phyloP scores from a whole-genome alignment of 192 early-diverging fungal species.

The Allomyces javanicus region DNA sequence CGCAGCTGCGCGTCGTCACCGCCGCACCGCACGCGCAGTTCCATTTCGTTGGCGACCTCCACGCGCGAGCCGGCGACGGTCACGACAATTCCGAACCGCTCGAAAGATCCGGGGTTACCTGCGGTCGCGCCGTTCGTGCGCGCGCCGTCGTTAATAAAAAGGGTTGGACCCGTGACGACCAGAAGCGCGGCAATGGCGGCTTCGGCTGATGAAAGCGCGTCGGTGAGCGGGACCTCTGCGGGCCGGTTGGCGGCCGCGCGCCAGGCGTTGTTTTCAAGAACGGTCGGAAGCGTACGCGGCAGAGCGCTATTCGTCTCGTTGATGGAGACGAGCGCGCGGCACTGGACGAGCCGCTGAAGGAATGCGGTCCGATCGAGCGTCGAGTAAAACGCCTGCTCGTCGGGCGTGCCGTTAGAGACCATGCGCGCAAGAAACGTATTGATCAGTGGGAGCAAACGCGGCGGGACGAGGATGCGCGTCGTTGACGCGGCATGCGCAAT shows the following conservation, averaged over 20 bases:
- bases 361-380: slow-evolving; percentile 3
- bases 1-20: too few relatives aligned
- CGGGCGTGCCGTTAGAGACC: neutral
- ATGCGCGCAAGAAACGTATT: slow-evolving; percentile 7
- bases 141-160: slow-evolving; percentile 14
- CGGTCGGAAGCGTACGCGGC: neutral
- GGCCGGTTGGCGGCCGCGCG: neutral
- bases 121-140: slow-evolving; percentile 3
- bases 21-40: neutral
- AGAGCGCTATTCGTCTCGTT: slow-evolving; percentile 5
- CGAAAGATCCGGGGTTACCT: neutral
- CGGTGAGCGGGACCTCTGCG: slow-evolving; percentile 3
- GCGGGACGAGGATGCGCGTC: slow-evolving; percentile 10
- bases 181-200: slow-evolving; percentile 12
- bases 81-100: slow-evolving; percentile 6
- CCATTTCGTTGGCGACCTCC: slow-evolving; percentile 10
- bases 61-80: slow-evolving; percentile 14
- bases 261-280: neutral
- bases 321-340: slow-evolving; percentile 13
- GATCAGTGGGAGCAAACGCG: slow-evolving; percentile 1
- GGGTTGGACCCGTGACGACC: slow-evolving; percentile 6
- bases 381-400: slow-evolving; percentile 7
- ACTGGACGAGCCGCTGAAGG: slow-evolving; percentile 6
- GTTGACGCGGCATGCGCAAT: neutral
- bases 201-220: slow-evolving; percentile 17